Conservation (phyloP, 2,329 filamentous ascomycete genomes). For the Neonectria neomacrospora region DNA sequence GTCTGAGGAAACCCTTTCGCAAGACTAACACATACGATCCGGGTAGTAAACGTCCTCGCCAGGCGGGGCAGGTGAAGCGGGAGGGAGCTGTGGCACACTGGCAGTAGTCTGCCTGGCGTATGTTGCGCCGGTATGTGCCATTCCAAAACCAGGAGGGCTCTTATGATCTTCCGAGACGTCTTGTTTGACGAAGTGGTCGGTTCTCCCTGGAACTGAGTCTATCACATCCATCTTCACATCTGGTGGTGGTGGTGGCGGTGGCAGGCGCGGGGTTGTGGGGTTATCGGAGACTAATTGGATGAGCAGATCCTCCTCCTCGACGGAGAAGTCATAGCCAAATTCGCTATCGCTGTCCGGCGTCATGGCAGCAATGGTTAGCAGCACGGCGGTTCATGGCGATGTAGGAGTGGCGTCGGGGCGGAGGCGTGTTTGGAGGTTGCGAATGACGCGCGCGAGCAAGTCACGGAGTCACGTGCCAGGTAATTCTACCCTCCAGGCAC, state of each 20-base stretch:
- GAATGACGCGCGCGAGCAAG: conserved; percentile 34
- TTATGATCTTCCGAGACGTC: conserved; percentile 20
- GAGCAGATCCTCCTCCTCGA: conserved; percentile 57
- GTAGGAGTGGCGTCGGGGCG: conserved; percentile 9
- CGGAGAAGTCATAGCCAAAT: conserved; percentile 59
- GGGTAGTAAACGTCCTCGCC: conserved; percentile 57
- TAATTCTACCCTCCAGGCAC: conserved; percentile 15
- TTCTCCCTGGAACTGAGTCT: conserved; percentile 40
- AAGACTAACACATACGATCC: conserved; percentile 59
- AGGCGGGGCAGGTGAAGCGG: conserved; percentile 28
- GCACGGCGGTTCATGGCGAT: conserved; percentile 40
- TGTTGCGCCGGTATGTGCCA: conserved; percentile 18
- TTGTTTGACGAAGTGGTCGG: conserved; percentile 19
- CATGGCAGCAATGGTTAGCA: conserved; percentile 28
- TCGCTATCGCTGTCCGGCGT: conserved; percentile 53
- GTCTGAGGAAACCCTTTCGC: conserved; percentile 44
- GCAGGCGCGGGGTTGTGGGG: conserved; percentile 17
- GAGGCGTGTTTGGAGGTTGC: conserved; percentile 10
- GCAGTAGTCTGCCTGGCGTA: not conserved
- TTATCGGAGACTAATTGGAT: conserved; percentile 49
- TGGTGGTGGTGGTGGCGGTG: conserved; percentile 11
- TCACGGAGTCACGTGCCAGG: conserved; percentile 43
- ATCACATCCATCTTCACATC: conserved; percentile 31
- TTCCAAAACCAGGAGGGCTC: conserved; percentile 3
- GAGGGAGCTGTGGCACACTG: not conserved